phyloP scores from a whole-genome alignment of 1,139 yeast species.

The Lodderomyces elongisporus region DNA sequence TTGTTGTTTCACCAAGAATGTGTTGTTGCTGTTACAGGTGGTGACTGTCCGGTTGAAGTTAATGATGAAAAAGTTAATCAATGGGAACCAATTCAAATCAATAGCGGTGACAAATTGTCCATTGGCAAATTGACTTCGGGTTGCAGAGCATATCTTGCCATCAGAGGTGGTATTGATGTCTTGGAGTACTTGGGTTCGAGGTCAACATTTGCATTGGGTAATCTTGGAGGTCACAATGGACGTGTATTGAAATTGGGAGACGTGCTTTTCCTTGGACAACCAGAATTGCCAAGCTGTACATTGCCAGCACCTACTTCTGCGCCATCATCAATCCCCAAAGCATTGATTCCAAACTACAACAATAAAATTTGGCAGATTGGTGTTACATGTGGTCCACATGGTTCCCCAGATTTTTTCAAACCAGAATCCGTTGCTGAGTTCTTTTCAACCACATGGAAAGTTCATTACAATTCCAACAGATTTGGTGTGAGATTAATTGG shows the following conservation, averaged over 20 bases:
- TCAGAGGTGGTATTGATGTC: constrained; percentile 91
- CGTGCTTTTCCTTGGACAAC: constrained; percentile 79
- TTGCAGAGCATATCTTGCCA: constrained; percentile 84
- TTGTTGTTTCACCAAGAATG: constrained; percentile 77
- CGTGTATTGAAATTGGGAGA: constrained; percentile 89
- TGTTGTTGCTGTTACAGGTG: constrained; percentile 82
- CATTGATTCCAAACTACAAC: constrained; percentile 55
- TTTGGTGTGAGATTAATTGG: constrained; percentile 94
- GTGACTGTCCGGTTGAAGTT: constrained; percentile 59
- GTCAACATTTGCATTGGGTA: constrained; percentile 92
- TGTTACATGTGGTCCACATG: constrained; percentile 96
- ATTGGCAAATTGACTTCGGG: constrained; percentile 79
- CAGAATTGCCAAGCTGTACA: constrained; percentile 60
- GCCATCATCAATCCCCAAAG: constrained; percentile 53
- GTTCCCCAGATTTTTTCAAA: constrained; percentile 90
- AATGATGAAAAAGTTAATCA: constrained; percentile 52
- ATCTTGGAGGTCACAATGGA: constrained; percentile 92
- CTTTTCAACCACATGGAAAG: constrained; percentile 79
- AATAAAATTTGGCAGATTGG: constrained; percentile 77
- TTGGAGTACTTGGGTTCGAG: constrained; percentile 94
- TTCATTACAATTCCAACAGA: constrained; percentile 93
- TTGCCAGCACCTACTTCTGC: constrained; percentile 66
- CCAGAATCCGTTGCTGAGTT: constrained; percentile 72
- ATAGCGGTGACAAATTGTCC: constrained; percentile 70
- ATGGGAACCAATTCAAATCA: constrained; percentile 67